Percentiles rank a stretch among this genome's conserved stretches.
Conservation (phyloP, 2,329 filamentous ascomycete genomes). For the Fusarium euwallaceae region DNA sequence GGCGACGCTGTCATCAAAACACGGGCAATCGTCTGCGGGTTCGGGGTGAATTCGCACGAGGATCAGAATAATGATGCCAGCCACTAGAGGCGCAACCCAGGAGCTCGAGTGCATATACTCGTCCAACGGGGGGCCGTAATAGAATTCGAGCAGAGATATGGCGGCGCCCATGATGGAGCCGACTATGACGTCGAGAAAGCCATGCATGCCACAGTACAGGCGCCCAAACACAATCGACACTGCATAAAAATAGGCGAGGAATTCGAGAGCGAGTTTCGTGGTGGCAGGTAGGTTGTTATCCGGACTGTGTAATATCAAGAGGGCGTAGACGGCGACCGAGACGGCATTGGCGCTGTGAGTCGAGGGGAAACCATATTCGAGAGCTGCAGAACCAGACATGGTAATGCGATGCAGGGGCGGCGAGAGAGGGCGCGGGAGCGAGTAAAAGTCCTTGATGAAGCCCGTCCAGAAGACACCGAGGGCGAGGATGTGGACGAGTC, state of each 20-base stretch:
- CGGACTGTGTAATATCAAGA: constrained; percentile 77
- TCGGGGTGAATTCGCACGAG: constrained; percentile 93
- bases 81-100: constrained; percentile 73
- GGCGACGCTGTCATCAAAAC: constrained; percentile 95
- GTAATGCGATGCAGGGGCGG: constrained; percentile 94
- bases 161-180: constrained; percentile 82
- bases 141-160: constrained; percentile 71
- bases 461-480: constrained; percentile 88
- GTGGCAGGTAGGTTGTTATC: constrained; percentile 72
- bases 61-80: constrained; percentile 76
- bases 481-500: constrained; percentile 81
- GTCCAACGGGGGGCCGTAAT: constrained; percentile 74
- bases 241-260: constrained; percentile 84
- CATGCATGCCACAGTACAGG: constrained; percentile 98
- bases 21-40: constrained; percentile 95
- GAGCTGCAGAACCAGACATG: constrained; percentile 94
- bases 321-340: constrained; percentile 87
- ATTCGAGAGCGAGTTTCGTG: constrained; percentile 73
- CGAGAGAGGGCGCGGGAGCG: constrained; percentile 90
- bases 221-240: constrained; percentile 90
- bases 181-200: constrained; percentile 89
- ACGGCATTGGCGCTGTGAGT: constrained; percentile 98
- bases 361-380: constrained; percentile 97
- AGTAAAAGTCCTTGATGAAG: constrained; percentile 94
- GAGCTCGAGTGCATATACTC: constrained; percentile 75